Percentiles rank a stretch among this genome's conserved stretches.
Conservation (phyloP, 179 eudicot genomes). For the Beta macrorhiza region DNA sequence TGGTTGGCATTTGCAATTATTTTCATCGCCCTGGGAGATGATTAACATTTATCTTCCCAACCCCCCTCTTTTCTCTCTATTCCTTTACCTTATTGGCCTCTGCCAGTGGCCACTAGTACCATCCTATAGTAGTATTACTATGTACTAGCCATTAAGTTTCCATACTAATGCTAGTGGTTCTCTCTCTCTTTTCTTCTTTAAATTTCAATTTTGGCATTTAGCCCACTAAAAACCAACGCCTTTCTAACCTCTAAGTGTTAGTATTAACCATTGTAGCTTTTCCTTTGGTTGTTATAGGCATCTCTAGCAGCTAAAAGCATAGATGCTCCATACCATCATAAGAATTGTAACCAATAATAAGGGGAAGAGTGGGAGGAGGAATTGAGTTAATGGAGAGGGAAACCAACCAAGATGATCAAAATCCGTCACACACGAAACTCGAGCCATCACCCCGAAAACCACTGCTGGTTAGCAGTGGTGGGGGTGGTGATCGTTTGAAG, state of each 20-base stretch:
- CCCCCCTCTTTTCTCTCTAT: background rate
- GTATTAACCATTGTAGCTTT: conserved; percentile 33
- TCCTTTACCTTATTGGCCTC: conserved; percentile 19
- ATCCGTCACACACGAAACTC: conserved; percentile 25
- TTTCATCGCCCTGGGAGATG: background rate
- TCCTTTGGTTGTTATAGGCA: conserved; percentile 30
- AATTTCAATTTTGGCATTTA: conserved; percentile 36
- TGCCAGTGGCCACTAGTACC: conserved; percentile 27
- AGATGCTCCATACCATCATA: too few species aligned
- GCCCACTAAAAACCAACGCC: conserved; percentile 32
- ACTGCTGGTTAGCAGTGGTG: conserved; percentile 20
- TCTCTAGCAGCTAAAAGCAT: conserved; percentile 24
- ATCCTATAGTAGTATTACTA: conserved; percentile 19
- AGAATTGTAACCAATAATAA: conserved; percentile 3
- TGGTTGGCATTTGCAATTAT: background rate
- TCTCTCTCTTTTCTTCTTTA: conserved; percentile 18
- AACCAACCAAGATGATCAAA: conserved; percentile 42
- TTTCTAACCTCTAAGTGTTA: conserved; percentile 35
- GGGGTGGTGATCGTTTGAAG: conserved; percentile 54
- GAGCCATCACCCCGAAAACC: conserved; percentile 41
- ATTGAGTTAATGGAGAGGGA: conserved; percentile 47
- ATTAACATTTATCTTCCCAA: background rate
- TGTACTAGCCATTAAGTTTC: conserved; percentile 26
- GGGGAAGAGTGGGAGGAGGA: conserved; percentile 23
- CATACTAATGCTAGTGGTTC: conserved; percentile 41